Evolutionary conservation across 768 basidiomycete species (phyloP).

Genomic region (Trametes cingulata): DNA sequence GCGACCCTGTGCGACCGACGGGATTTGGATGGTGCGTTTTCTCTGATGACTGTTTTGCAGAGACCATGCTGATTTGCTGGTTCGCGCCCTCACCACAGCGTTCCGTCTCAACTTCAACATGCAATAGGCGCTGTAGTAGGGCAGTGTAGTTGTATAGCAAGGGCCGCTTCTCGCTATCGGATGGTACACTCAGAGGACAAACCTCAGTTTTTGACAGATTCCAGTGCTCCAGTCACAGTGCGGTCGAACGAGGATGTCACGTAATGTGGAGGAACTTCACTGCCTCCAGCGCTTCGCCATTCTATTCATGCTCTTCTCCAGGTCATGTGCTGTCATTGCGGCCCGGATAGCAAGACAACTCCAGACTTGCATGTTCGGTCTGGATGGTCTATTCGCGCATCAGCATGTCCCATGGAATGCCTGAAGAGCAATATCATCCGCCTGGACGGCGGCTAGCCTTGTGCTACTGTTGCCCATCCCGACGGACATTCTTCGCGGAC

Average conservation of each 20-base stretch:
- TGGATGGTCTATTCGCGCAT: not conserved
- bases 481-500: constrained; percentile 11
- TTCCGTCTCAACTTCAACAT: constrained; percentile 26
- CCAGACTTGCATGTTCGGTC: not conserved
- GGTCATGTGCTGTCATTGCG: not conserved
- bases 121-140: constrained; percentile 3
- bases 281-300: constrained; percentile 6
- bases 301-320: not conserved
- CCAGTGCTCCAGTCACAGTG: too few relatives aligned
- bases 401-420: not conserved
- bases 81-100: constrained; percentile 3
- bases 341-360: not conserved
- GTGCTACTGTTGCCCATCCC: not conserved
- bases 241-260: not conserved
- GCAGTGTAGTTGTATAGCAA: not conserved
- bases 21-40: constrained; percentile 62
- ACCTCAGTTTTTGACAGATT: too few relatives aligned
- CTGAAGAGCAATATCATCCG: not conserved
- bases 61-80: not conserved
- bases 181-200: not conserved
- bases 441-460: not conserved
- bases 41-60: not conserved
- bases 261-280: not conserved
- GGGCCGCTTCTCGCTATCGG: not conserved
- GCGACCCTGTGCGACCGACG: constrained; percentile 69